phyloP scores from a whole-genome alignment of 192 early-diverging fungal genomes.

The Entrophospora sp. region DNA sequence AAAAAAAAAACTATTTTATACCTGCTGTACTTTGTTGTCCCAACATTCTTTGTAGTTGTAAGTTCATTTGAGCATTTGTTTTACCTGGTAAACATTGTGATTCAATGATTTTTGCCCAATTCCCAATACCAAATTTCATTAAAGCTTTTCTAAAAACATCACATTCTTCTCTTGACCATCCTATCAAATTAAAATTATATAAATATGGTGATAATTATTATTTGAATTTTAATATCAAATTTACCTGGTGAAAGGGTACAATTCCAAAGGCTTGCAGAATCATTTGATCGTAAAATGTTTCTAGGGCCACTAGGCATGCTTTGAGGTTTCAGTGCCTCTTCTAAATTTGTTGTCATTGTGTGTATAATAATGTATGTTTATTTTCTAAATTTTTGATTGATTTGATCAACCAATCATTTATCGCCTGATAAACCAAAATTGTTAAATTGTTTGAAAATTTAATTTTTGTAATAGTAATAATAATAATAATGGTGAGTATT shows the following conservation, averaged over 20 bases:
- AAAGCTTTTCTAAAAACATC: constrained; percentile 75
- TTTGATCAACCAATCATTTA: too few relatives aligned
- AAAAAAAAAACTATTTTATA: constrained; percentile 23
- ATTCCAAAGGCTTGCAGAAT: constrained; percentile 93
- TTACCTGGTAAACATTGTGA: constrained; percentile 84
- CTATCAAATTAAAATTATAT: constrained; percentile 24
- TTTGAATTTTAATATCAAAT: background rate
- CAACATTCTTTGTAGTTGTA: constrained; percentile 88
- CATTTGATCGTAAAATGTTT: constrained; percentile 86
- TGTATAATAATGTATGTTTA: too few relatives aligned
- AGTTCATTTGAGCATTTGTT: constrained; percentile 95
- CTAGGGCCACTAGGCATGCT: constrained; percentile 85
- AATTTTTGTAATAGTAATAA: too few relatives aligned
- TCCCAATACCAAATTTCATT: constrained; percentile 86
- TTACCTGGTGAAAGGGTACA: constrained; percentile 80
- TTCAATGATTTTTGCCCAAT: constrained; percentile 95
- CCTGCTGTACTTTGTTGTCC: constrained; percentile 92
- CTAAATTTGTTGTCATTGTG: constrained; percentile 15
- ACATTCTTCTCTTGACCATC: constrained; percentile 82
- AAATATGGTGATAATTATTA: background rate
- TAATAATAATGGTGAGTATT: too few relatives aligned
- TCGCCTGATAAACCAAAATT: too few relatives aligned
- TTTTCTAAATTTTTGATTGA: too few relatives aligned
- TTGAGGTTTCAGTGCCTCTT: constrained; percentile 55
- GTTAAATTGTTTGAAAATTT: too few relatives aligned